A percentile compares a stretch with the other conserved stretches of the same genome.
phyloP scores from a whole-genome alignment of 495 filamentous ascomycete species.

The Friedmanniomyces endolithicus region DNA sequence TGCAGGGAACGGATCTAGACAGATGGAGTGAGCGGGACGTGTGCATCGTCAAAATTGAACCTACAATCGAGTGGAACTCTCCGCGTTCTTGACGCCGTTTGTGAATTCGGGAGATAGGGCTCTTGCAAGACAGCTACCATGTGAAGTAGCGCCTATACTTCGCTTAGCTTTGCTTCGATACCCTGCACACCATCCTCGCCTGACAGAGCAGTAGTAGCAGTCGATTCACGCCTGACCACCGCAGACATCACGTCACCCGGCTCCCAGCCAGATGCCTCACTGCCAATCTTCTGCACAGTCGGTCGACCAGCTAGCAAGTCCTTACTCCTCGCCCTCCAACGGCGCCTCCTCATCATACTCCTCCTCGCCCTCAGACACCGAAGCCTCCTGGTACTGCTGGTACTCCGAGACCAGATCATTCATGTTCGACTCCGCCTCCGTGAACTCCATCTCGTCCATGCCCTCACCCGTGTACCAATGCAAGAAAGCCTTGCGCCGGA shows the following conservation, averaged over 20 bases:
- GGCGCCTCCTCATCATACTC: conserved; percentile 49
- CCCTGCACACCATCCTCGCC: too few relatives aligned
- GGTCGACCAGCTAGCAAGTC: too few relatives aligned
- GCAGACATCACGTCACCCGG: not conserved
- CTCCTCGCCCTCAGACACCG: conserved; percentile 63
- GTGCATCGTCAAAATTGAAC: too few relatives aligned
- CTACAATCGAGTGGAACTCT: too few relatives aligned
- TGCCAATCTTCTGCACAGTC: too few relatives aligned
- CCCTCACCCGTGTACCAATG: conserved; percentile 99
- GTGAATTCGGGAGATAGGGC: too few relatives aligned
- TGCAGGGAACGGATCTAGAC: too few relatives aligned
- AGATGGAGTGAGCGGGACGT: too few relatives aligned
- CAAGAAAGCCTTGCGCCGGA: conserved; percentile 99
- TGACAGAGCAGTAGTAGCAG: not conserved
- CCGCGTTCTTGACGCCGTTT: too few relatives aligned
- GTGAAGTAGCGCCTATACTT: not conserved
- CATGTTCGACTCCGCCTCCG: conserved; percentile 99
- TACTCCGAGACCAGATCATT: conserved; percentile 99
- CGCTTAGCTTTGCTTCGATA: not conserved
- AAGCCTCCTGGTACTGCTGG: conserved; percentile 99
- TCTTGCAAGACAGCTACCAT: not conserved
- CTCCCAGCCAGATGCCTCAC: too few relatives aligned
- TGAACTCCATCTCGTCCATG: conserved; percentile 99
- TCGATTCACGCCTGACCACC: not conserved
- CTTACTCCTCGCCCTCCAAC: conserved; percentile 38